Base-by-base conservation (phyloP, 202 grass and related monocot species). In the Zoysia matrella region DNA sequence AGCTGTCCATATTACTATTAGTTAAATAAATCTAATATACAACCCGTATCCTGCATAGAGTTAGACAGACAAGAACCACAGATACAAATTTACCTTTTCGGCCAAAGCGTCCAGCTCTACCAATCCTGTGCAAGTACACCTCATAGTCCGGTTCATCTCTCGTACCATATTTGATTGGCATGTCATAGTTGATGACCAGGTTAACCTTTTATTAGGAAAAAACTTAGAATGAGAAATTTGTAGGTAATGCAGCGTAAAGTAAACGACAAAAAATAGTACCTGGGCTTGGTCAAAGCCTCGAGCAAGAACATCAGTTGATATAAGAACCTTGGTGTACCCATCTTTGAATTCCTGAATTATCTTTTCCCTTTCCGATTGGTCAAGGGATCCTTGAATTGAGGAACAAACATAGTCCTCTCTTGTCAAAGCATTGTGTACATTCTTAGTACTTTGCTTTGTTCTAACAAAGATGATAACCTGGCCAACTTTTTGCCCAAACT, bases 381-480 rank as follows among this genome's bases (percentile, higher is more conserved):
- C 87, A 64, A 95, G 89, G 73, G 85, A 83, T 83, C 96, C 96
- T 90, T 98, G 92, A 83, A 98, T 94, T 72, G 92, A 91, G 73
- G 87, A 95, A 82, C 96, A 98, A 71, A 91, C 92, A 66, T 98
- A 98, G 60, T 94, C 96, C 80, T 95, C 96, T 63, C 71, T 84
- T 5, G 75, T 84, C 87, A 98, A 77, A 60, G 88, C 86, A 78
- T 60, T 86, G 78, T 95, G 96, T 11, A 98, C 79, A 76, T 82
- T 85, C 70, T 77, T 80, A 12, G 96, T 94, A 83, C 92, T 95
- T 15, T 61, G 15, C 67, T 84, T 92, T 65, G 92, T 95, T 52
- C 87, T 86, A 49, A 98, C 95, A 95, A 98, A 98, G 75, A 98
- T 95, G 80, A 98, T 98, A 81, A 94, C 94, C 87, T 98, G 95